Evolutionary conservation across 2,329 filamentous ascomycete species (phyloP), one percentile per base, ranked within the genome.

Genomic region (Talaromyces verruculosus): DNA sequence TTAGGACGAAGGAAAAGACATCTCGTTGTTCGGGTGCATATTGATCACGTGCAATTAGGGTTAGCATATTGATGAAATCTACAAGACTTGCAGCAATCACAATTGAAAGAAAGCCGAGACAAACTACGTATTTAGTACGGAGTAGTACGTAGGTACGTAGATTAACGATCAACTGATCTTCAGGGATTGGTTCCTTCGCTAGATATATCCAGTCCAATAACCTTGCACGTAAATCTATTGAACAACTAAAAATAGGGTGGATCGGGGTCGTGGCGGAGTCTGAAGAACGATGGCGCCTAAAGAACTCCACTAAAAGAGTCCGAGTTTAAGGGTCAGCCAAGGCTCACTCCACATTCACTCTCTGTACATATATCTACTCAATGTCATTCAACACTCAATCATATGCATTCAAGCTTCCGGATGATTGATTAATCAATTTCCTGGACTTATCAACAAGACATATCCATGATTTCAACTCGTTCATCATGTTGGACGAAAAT

Each of bases 401-500:
- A 22, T 5, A 17, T 30, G 2, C 19, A 13, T 17, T 22, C 53
- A 57, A 39, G 33, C 33, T 15, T 22, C 33, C 53, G 13, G 53
- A 39, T 25, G 53, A 39, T 57, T 57, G 53, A 39, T 37, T 25
- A 7, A 7, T 57, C 53, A 57, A 25, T 22, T 25, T 15, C 1
- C 19, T 25, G 11, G 53, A 5, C 11, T 10, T 13, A 2, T 11
- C 7, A 37, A n/a, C 49, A 33, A n/a, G 49, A 53, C 11, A n/a
- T n/a, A 39, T 15, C 33, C 33, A 17, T 39, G 53, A 57, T 7
- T 5, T 22, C 49, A 11, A 17, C 6, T 30, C 49, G n/a, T 13
- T 49, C 61, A 71, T 62, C 19, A 96, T 96, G 92, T 85, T 95
- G 73, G 92, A 96, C 87, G 91, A 94, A 76, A 95, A 93, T 78